A percentile compares a stretch with the other conserved stretches of the same genome.
These are phyloP conservation scores for Tylopilus sp. DNA, from an alignment of 1,284 basidiomycete species.

Conservation along the genomic window DNA sequence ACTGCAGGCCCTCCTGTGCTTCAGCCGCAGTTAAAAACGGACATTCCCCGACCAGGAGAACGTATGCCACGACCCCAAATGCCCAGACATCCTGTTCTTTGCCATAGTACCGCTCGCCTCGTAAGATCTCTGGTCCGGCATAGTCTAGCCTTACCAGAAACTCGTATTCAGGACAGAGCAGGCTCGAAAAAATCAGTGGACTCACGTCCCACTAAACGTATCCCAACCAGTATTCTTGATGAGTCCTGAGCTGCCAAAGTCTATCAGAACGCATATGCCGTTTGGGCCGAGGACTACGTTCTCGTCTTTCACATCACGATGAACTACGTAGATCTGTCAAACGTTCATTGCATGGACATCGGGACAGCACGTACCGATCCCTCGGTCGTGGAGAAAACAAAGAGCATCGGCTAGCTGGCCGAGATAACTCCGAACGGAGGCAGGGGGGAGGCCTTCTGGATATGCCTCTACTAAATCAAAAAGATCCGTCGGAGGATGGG, in stretches of 20 bases:
- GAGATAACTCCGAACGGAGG: constrained; percentile 79
- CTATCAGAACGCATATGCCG: constrained; percentile 87
- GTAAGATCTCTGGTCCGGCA: constrained; percentile 94
- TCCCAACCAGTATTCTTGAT: constrained; percentile 86
- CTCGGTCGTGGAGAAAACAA: constrained; percentile 86
- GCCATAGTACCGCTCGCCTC: constrained; percentile 91
- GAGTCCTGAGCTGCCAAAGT: constrained; percentile 92
- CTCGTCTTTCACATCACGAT: constrained; percentile 98
- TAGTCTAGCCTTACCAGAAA: constrained; percentile 74
- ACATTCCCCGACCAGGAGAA: constrained; percentile 92
- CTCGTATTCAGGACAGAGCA: constrained; percentile 17
- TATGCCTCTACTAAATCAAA: constrained; percentile 94
- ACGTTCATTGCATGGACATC: constrained; percentile 6
- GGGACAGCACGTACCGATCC: constrained; percentile 59
- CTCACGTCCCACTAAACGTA: constrained; percentile 91
- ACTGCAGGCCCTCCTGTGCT: constrained; percentile 73
- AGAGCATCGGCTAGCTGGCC: constrained; percentile 94
- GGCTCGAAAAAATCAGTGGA: constrained; percentile 18
- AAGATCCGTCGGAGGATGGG: constrained; percentile 71
- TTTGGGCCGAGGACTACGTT: constrained; percentile 81
- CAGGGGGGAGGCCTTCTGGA: constrained; percentile 79
- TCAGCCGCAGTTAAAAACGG: constrained; percentile 87
- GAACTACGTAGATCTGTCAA: constrained; percentile 52
- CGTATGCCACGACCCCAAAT: constrained; percentile 96
- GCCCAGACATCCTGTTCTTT: constrained; percentile 99